These are phyloP conservation scores for Phytopythium litorale DNA, from an alignment of 352 stramenopile species.

Conservation along the genomic window DNA sequence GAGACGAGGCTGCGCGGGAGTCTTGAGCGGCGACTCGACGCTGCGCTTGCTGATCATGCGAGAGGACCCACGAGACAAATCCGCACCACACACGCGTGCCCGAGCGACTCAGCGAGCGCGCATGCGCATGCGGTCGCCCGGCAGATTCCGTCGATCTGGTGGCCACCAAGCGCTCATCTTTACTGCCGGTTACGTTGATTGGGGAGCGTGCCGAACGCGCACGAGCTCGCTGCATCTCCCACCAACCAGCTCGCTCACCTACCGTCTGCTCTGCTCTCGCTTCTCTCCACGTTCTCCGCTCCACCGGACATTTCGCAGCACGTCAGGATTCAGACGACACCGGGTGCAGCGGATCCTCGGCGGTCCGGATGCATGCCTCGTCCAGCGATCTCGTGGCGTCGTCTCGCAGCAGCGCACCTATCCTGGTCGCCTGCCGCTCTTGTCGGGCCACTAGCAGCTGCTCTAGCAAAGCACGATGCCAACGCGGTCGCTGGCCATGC, in stretches of 20 bases:
- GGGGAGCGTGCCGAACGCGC: background rate
- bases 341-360: background rate
- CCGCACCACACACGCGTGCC: background rate
- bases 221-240: background rate
- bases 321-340: background rate
- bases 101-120: background rate
- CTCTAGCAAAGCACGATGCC: conserved; percentile 58
- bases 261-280: background rate
- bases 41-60: background rate
- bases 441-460: background rate
- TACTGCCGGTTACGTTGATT: background rate
- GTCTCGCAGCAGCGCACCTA: background rate
- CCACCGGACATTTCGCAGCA: background rate
- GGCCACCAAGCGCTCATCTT: background rate
- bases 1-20: background rate
- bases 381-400: background rate
- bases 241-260: background rate
- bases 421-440: background rate
- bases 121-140: background rate
- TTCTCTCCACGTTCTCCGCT: background rate
- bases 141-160: conserved; percentile 6
- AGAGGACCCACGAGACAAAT: background rate
- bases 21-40: conserved; percentile 1
- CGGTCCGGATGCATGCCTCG: background rate
- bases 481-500: conserved; percentile 41